These are phyloP conservation scores for Aquilaria malaccensis DNA, from an alignment of 345 rosid genomes.

Conservation along the genomic window DNA sequence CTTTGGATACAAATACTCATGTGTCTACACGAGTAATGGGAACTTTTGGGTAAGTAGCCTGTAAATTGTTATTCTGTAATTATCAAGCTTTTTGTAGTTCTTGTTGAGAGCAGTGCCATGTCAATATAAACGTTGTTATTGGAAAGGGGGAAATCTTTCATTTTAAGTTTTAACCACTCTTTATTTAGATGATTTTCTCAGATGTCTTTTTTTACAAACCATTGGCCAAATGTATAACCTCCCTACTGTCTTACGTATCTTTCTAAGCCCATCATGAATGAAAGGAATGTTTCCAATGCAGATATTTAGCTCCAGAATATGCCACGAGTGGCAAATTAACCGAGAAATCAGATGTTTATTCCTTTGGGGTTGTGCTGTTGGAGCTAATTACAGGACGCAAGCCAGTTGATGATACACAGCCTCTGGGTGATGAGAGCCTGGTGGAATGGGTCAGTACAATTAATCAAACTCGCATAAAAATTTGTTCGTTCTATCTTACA, in stretches of 20 bases:
- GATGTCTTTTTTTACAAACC: too few relatives aligned
- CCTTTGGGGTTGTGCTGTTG: slow-evolving; percentile 92
- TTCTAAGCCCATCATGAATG: background rate
- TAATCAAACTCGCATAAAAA: slow-evolving; percentile 1
- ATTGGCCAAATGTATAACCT: too few relatives aligned
- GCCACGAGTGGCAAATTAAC: slow-evolving; percentile 95
- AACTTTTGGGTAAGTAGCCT: slow-evolving; percentile 74
- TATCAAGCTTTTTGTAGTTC: too few relatives aligned
- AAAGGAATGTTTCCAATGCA: slow-evolving; percentile 19
- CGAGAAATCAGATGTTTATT: slow-evolving; percentile 93
- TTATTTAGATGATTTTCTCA: too few relatives aligned
- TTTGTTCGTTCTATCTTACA: background rate
- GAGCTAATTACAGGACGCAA: slow-evolving; percentile 95
- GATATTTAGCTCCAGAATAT: slow-evolving; percentile 99
- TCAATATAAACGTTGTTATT: too few relatives aligned
- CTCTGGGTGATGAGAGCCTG: slow-evolving; percentile 94
- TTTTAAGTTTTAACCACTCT: too few relatives aligned
- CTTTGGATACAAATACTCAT: slow-evolving; percentile 82
- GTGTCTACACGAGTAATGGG: slow-evolving; percentile 98
- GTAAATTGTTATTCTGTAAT: too few relatives aligned
- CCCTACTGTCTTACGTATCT: too few relatives aligned
- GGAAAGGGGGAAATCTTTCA: too few relatives aligned
- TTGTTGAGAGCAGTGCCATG: too few relatives aligned
- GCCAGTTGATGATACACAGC: slow-evolving; percentile 90
- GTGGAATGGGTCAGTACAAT: slow-evolving; percentile 79